A percentile compares a stretch with the other conserved stretches of the same genome.
Evolutionary conservation across 2,329 filamentous ascomycete species (phyloP).

Genomic region (Nemania diffusa): DNA sequence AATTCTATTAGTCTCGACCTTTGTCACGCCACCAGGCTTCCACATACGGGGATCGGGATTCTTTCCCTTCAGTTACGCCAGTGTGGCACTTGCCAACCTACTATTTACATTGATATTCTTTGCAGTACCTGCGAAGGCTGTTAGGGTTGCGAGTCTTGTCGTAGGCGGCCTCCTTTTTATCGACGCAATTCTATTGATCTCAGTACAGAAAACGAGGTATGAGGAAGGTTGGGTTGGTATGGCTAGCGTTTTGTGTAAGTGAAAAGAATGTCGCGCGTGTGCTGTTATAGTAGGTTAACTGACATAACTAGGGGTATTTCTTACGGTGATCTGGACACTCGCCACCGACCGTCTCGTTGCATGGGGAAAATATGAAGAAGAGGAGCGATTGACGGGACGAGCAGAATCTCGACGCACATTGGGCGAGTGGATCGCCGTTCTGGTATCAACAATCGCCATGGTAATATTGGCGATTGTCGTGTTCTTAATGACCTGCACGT

Average conservation of each 20-base stretch:
- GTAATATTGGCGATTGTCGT: constrained; percentile 73
- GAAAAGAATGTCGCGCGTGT: background rate
- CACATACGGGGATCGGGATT: constrained; percentile 91
- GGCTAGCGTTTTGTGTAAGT: constrained; percentile 75
- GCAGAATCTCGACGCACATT: constrained; percentile 85
- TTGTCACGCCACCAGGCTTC: constrained; percentile 88
- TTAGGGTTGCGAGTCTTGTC: constrained; percentile 77
- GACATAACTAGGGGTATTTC: constrained; percentile 67
- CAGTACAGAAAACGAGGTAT: constrained; percentile 76
- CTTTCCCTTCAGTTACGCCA: constrained; percentile 86
- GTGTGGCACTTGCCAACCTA: constrained; percentile 79
- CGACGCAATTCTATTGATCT: constrained; percentile 81
- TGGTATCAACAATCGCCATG: constrained; percentile 78
- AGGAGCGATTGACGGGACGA: constrained; percentile 89
- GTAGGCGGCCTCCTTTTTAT: constrained; percentile 75
- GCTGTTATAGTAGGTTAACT: constrained; percentile 28
- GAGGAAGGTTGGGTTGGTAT: constrained; percentile 96
- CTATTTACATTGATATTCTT: constrained; percentile 87
- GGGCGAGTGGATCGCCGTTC: constrained; percentile 83
- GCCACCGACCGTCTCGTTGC: constrained; percentile 82
- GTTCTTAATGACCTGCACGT: constrained; percentile 79
- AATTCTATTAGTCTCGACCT: constrained; percentile 85
- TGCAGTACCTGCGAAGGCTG: constrained; percentile 79
- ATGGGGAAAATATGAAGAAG: constrained; percentile 93
- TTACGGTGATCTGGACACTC: constrained; percentile 83